Percentiles rank a stretch among this genome's conserved stretches.
phyloP scores from a whole-genome alignment of 2,329 filamentous ascomycete genomes.

The Fusarium continuum region DNA sequence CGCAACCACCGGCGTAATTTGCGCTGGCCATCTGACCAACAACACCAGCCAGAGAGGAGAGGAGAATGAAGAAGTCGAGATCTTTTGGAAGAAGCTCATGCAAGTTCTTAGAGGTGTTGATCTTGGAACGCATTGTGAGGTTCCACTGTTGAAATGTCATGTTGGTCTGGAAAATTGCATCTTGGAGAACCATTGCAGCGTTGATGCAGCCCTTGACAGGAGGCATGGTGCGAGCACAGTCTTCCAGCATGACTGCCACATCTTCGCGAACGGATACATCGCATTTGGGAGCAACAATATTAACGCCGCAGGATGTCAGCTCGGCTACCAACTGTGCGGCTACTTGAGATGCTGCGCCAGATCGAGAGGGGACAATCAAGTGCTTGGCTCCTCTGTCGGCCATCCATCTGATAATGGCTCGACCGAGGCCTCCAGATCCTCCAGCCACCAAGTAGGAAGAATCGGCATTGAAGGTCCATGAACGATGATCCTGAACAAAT shows the following conservation, averaged over 20 bases:
- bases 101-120: constrained; percentile 43
- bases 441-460: constrained; percentile 34
- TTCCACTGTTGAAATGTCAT: constrained; percentile 50
- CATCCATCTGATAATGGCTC: constrained; percentile 35
- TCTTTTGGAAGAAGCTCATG: neutral
- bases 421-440: constrained; percentile 36
- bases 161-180: constrained; percentile 36
- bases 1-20: constrained; percentile 52
- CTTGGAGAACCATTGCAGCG: constrained; percentile 7
- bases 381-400: constrained; percentile 35
- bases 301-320: neutral
- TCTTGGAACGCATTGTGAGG: constrained; percentile 43
- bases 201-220: constrained; percentile 32
- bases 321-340: constrained; percentile 33
- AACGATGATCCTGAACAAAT: neutral
- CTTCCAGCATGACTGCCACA: neutral
- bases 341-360: constrained; percentile 32
- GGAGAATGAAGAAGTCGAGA: neutral
- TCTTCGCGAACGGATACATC: neutral
- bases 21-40: constrained; percentile 48
- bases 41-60: constrained; percentile 38
- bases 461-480: neutral
- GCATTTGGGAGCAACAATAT: neutral
- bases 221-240: constrained; percentile 35
- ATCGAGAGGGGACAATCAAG: constrained; percentile 45